Base-by-base conservation (phyloP, 768 basidiomycete genomes). In the Kondoa subrosea region DNA sequence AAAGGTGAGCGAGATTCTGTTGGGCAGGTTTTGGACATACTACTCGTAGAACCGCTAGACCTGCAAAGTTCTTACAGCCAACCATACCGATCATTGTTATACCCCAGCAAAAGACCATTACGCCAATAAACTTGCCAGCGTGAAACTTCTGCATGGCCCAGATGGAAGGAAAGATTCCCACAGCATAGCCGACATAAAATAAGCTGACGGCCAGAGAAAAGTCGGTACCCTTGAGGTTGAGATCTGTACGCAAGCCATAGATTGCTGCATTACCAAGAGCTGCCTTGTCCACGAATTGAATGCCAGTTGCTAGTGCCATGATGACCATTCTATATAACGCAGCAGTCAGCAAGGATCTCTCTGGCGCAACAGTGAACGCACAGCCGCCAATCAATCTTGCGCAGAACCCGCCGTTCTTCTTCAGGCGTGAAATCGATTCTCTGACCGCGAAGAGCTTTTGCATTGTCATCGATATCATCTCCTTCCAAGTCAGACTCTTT, bases 171-270 rank as follows among this genome's bases (percentile, higher is more conserved):
- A 60, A 60, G 58, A 31, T 4, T 25, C 25, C n/a, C 14, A 26
- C 14, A 25, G 58, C 58, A 27, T 60, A 60, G 25, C 58, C 58
- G 58, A 31, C 30, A 60, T 60, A 25, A 15, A 60, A 60, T 27
- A 26, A 26, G 58, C 27, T 33, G 27, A 33, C 15, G 61, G 61
- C 29, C 14, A 17, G 16, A 33, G 30, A 12, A 8, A 16, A 63
- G 8, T 31, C 61, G 16, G 33, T 16, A 3, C 30, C 29, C 12
- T 63, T 21, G 3, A 63, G 30, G 16, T 63, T 32, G 29, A 63
- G 30, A 63, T 63, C 61, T 27, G 61, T 63, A 16, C 27, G 16
- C 29, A 63, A 31, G 61, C 61, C 61, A 33, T 31, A 63, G 61
- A 63, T 32, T 30, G 61, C 61, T 32, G 61, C 61, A 27, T 17